A percentile compares a stretch with the other conserved stretches of the same genome.
phyloP scores from a whole-genome alignment of 2,329 filamentous ascomycete species.

The Blastomyces silverae region DNA sequence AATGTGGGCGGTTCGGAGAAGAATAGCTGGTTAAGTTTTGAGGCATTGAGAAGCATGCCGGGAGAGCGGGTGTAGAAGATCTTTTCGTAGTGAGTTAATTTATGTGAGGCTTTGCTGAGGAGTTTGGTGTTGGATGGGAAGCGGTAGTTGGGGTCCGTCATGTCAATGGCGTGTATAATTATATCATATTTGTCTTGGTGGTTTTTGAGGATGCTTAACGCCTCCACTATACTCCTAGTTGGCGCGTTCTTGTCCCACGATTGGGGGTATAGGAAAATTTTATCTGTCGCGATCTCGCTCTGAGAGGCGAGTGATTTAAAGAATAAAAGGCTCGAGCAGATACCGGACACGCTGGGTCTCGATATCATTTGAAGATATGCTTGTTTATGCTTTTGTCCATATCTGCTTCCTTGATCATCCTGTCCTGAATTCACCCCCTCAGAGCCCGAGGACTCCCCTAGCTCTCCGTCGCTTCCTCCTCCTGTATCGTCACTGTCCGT shows the following conservation, averaged over 20 bases:
- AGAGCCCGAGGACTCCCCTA: background rate
- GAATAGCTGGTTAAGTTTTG: constrained; percentile 37
- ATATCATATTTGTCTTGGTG: constrained; percentile 38
- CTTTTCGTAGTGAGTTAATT: constrained; percentile 41
- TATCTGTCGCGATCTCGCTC: constrained; percentile 33
- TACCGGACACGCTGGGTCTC: constrained; percentile 38
- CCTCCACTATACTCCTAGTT: constrained; percentile 27
- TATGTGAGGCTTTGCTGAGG: constrained; percentile 28
- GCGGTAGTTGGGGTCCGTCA: constrained; percentile 24
- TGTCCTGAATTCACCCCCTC: background rate
- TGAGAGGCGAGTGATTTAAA: constrained; percentile 37
- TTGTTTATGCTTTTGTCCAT: constrained; percentile 10
- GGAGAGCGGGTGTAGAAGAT: constrained; percentile 41
- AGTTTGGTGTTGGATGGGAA: constrained; percentile 18
- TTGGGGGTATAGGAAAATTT: constrained; percentile 43
- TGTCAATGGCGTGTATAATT: constrained; percentile 39
- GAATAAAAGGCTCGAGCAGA: constrained; percentile 43
- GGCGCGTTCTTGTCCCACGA: constrained; percentile 37
- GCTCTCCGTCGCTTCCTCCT: background rate
- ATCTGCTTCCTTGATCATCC: background rate
- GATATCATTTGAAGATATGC: constrained; percentile 43
- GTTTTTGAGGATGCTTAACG: constrained; percentile 35
- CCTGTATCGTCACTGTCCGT: background rate
- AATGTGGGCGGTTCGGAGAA: constrained; percentile 21
- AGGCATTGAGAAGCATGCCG: constrained; percentile 35